Conservation (phyloP, 805 yeast species). For the Barnettozyma californica region DNA sequence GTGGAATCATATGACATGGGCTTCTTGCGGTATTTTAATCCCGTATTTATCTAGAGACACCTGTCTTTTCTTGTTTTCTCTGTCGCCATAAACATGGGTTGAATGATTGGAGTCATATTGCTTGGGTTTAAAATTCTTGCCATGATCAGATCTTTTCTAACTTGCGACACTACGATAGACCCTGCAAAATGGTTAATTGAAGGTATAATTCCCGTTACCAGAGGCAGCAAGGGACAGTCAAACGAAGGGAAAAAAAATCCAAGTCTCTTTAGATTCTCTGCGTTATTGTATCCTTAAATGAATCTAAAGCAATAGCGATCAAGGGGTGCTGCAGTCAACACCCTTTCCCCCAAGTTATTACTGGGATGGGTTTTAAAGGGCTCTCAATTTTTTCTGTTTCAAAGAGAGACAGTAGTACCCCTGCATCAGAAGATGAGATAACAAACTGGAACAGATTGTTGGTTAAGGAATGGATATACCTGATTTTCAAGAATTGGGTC, state of each 20-base stretch:
- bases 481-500: not conserved
- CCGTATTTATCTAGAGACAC: constrained; percentile 53
- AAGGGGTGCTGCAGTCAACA: too few species aligned
- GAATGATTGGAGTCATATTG: constrained; percentile 56
- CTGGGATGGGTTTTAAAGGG: constrained; percentile 1
- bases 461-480: constrained; percentile 7
- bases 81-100: constrained; percentile 36
- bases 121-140: not conserved
- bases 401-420: not conserved
- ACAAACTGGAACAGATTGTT: not conserved
- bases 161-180: constrained; percentile 14
- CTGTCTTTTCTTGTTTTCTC: constrained; percentile 30
- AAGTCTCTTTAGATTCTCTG: constrained; percentile 29
- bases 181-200: constrained; percentile 11
- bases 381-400: not conserved
- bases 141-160: constrained; percentile 7
- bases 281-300: constrained; percentile 26
- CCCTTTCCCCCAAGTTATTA: constrained; percentile 19
- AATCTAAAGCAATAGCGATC: constrained; percentile 25
- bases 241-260: constrained; percentile 29
- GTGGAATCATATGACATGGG: constrained; percentile 16
- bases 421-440: too few species aligned
- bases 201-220: constrained; percentile 9
- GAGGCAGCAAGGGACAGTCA: constrained; percentile 28
- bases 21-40: constrained; percentile 40